Evolutionary conservation across 2,329 filamentous ascomycete genomes (phyloP), one percentile per base, ranked within the genome.

Genomic region (Cadophora malorum): DNA sequence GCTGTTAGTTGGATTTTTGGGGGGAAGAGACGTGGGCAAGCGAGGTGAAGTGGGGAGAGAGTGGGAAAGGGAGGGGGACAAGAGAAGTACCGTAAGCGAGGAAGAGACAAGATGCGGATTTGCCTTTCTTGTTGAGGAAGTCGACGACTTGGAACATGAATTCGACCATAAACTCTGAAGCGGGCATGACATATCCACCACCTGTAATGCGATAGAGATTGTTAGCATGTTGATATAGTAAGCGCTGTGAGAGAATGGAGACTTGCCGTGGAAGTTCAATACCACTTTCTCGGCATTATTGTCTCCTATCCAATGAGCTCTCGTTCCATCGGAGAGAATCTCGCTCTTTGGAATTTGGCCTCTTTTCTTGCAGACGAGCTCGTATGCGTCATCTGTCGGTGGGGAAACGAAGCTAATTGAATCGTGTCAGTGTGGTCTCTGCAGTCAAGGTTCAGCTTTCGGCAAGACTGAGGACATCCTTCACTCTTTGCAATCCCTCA

Each of bases 161-260:
- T 21, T 81, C 76, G 64, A 86, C 79, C 74, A 87, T 84, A 52
- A 79, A 82, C 7, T 80, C 70, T 6, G 76, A 77, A 8, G 81
- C 81, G 2, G 86, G 80, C 8, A 86, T 67, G 2, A 81, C 81
- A 72, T 86, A 90, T 5, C 87, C 87, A 55, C 87, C 87, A 19
- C 85, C 84, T 86, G 14, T 41, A 3, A 3, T 5, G 5, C 28
- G 5, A 19, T 38, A 38, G 12, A 45, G 19, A 38, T 52, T 19
- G 16, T 59, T 21, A 49, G 41, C 6, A 33, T 28, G 28, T 5
- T 28, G 28, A 28, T 19, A 49, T 49, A 6, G 6, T n/a, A n/a
- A n/a, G n/a, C n/a, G n/a, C 14, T 19, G 16, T 47, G 41, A 47
- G 12, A 47, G 16, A 14, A 47, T 6, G 16, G 41, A 47, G 16